A percentile compares a stretch with the other conserved stretches of the same genome.
phyloP scores from a whole-genome alignment of 2,329 filamentous ascomycete genomes.

The Ophiostoma pallidulum region DNA sequence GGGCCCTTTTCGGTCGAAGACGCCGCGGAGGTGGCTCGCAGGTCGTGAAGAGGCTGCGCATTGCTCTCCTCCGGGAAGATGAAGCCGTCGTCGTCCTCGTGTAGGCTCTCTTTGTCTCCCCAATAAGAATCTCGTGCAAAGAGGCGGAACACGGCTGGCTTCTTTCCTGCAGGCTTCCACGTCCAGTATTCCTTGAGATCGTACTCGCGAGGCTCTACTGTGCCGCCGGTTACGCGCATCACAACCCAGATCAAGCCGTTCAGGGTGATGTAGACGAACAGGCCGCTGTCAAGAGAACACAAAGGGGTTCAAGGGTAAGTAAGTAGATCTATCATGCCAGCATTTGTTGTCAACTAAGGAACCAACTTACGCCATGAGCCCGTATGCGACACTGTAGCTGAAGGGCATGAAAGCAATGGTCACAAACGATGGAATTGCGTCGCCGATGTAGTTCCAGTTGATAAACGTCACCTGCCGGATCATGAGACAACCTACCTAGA shows the following conservation, averaged over 20 bases:
- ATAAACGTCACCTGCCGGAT: conserved; percentile 63
- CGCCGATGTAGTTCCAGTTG: conserved; percentile 69
- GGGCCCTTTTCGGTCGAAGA: conserved; percentile 7
- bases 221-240: conserved; percentile 33
- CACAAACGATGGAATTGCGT: conserved; percentile 66
- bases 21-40: background rate
- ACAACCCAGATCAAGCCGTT: conserved; percentile 37
- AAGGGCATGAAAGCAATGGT: conserved; percentile 69
- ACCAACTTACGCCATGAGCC: conserved; percentile 59
- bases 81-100: conserved; percentile 11
- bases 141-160: conserved; percentile 38
- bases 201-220: conserved; percentile 40
- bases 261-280: conserved; percentile 46
- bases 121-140: conserved; percentile 21
- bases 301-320: background rate
- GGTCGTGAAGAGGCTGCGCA: conserved; percentile 9
- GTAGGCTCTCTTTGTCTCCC: conserved; percentile 17
- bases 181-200: conserved; percentile 48
- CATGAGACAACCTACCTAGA: conserved; percentile 65
- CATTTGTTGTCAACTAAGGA: background rate
- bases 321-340: background rate
- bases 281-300: conserved; percentile 27
- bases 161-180: conserved; percentile 38
- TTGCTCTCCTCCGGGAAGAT: conserved; percentile 8
- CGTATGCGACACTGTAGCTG: conserved; percentile 70